Base-by-base conservation (phyloP, 495 filamentous ascomycete genomes). In the Penicillium desertorum region DNA sequence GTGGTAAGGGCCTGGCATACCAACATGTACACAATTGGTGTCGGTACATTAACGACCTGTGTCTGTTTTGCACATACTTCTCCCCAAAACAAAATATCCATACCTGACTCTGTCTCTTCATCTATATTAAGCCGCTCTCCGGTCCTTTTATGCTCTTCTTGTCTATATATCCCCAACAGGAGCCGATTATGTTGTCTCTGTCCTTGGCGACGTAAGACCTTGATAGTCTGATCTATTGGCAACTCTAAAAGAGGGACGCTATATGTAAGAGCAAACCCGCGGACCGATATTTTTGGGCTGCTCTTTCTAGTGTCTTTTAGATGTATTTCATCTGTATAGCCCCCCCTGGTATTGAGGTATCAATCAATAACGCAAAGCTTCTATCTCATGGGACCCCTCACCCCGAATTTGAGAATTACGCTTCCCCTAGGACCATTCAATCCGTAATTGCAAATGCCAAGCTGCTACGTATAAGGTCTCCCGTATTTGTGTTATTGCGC, bases 61-160 rank as follows among this genome's bases (percentile, higher is more conserved):
- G 14, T 20, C 19, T 36, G 30, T 36, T 50, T n/a, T 37, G 47
- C 47, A 50, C 47, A 50, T 25, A 23, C 47, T 2, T 49, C 17
- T 37, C 25, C 12, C 29, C 1, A 52, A 32, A 12, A 27, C 14
- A 27, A 17, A 17, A 44, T 32, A 16, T 44, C 11, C 17, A 42
- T 44, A 54, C 27, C 16, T 20, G 25, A 16, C 5, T 17, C 34
- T 41, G 22, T 27, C 47, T 22, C 17, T 22, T n/a, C 14, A 4
- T 29, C n/a, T 3, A 36, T 36, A 30, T 23, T 36, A 12, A 37
- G 20, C 47, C 12, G 17, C 17, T 25, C 29, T 37, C 3, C 6
- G 3, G 19, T 5, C 4, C 14, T 11, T 23, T 23, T 14, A 2
- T 36, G 19, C 36, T 12, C 11, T 5, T 34, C 17, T 20, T 34